These are phyloP conservation scores for Neurospora sp. DNA, from an alignment of 495 filamentous ascomycete genomes.

Conservation along the genomic window DNA sequence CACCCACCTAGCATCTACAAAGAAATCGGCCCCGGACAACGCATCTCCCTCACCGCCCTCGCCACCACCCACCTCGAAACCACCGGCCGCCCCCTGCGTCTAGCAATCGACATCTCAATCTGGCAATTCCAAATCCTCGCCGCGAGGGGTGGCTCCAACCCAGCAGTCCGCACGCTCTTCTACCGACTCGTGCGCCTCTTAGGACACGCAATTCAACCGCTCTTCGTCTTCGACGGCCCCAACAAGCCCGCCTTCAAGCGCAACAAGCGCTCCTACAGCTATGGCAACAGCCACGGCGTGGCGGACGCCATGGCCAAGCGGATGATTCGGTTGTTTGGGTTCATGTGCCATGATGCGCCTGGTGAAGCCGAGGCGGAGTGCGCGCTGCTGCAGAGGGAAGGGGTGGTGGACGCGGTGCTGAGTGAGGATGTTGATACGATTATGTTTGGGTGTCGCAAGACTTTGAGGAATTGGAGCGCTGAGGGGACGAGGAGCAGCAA, in stretches of 20 bases:
- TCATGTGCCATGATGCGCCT: conserved; percentile 75
- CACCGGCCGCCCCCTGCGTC: conserved; percentile 60
- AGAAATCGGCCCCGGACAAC: conserved; percentile 72
- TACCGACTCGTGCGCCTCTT: conserved; percentile 82
- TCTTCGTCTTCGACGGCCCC: conserved; percentile 93
- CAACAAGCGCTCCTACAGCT: conserved; percentile 47
- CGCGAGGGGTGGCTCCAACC: conserved; percentile 75
- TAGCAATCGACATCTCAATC: conserved; percentile 93
- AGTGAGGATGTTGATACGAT: conserved; percentile 97
- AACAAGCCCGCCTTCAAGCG: conserved; percentile 88
- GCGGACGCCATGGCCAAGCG: conserved; percentile 59
- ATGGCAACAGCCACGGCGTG: conserved; percentile 29
- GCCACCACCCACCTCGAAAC: conserved; percentile 64
- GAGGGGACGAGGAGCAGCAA: conserved; percentile 52
- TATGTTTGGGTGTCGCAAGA: conserved; percentile 85
- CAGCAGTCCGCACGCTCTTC: conserved; percentile 84
- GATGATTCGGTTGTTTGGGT: conserved; percentile 74
- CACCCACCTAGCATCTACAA: conserved; percentile 58
- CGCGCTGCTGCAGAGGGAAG: conserved; percentile 69
- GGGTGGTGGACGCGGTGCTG: conserved; percentile 87
- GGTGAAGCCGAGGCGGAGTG: conserved; percentile 98
- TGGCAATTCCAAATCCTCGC: conserved; percentile 95
- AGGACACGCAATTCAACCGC: conserved; percentile 66
- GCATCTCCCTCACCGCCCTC: conserved; percentile 75
- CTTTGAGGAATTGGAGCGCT: conserved; percentile 73